Conservation (phyloP, 75 land plant species). For the Ceratopteris richardii region DNA sequence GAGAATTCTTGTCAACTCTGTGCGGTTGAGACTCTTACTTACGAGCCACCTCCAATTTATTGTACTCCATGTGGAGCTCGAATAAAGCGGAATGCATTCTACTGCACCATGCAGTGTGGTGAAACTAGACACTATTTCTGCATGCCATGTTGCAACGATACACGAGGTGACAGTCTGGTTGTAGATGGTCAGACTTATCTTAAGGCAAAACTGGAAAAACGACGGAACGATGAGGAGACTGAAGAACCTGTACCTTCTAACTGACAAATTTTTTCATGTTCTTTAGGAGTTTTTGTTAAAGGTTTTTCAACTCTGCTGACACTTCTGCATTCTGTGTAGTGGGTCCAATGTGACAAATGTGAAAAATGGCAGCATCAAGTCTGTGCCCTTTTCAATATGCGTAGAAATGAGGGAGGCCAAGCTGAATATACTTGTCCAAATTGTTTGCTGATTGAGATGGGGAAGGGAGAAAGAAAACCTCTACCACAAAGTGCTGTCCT, state of each 20-base stretch:
- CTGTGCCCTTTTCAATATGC: slow-evolving; percentile 64
- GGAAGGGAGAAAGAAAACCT: slow-evolving; percentile 37
- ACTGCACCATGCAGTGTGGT: slow-evolving; percentile 29
- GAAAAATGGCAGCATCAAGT: slow-evolving; percentile 62
- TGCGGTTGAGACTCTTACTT: slow-evolving; percentile 29
- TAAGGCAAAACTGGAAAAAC: slow-evolving; percentile 34
- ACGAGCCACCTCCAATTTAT: slow-evolving; percentile 41
- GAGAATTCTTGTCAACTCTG: slow-evolving; percentile 58
- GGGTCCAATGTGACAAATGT: slow-evolving; percentile 75
- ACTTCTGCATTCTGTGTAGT: slow-evolving; percentile 49
- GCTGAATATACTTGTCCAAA: slow-evolving; percentile 55
- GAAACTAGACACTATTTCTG: slow-evolving; percentile 41
- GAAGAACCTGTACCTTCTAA: slow-evolving; percentile 44
- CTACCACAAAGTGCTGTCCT: slow-evolving; percentile 31
- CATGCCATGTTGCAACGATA: slow-evolving; percentile 35
- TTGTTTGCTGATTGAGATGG: slow-evolving; percentile 49
- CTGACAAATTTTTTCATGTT: too few species aligned
- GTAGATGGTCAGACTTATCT: slow-evolving; percentile 32
- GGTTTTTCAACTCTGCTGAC: too few species aligned
- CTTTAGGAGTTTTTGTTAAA: too few species aligned
- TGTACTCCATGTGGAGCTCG: slow-evolving; percentile 33
- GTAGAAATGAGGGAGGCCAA: slow-evolving; percentile 36
- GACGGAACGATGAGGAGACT: slow-evolving; percentile 38
- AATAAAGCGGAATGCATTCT: slow-evolving; percentile 36
- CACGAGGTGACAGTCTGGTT: slow-evolving; percentile 31